Evolutionary conservation across 495 filamentous ascomycete species (phyloP), one percentile per base, ranked within the genome.

Genomic region (Penicillium odoratum): DNA sequence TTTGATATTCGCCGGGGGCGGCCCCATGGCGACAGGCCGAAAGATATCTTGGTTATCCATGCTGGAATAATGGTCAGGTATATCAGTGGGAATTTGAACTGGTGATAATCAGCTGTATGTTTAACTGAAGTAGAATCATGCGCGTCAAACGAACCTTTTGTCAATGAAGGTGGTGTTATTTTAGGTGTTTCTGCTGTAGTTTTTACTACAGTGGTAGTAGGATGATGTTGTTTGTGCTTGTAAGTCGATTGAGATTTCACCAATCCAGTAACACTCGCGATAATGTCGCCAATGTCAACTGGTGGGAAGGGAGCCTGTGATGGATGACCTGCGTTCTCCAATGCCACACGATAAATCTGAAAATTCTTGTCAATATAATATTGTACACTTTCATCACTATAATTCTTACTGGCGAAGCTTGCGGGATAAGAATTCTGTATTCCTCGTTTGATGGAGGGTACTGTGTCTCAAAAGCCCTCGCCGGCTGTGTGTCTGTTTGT

Each of bases 21-120:
- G 60, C 13, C 74, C 80, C 13, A 83, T 87, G 51, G 80, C 80
- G 51, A 93, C 78, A 26, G 90, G 87, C 9, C 77, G 63, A 56
- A 84, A 83, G 30, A 78, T 72, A 63, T 84, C 73, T 49, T 78
- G 76, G 10, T 56, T 51, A 40, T 64, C 58, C 72, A 73, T 76
- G 25, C 55, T 52, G 34, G 60, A 8, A 40, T 11, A 3, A 51
- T 28, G 57, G 21, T 25, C 38, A 8, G 38, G 7, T 29, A n/a
- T n/a, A 16, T 9, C 42, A 16, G 46, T 21, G 44, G 25, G 51
- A 15, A 38, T 31, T 33, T 36, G 42, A 9, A 16, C 5, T n/a
- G 15, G 46, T 34, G 26, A n/a, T 47, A 9, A 38, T 31, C 26
- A 48, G 36, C 4, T 31, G 33, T 36, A 10, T 11, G 31, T 7